Base-by-base conservation (phyloP, 1,284 basidiomycete species). In the Boletellus sp. region DNA sequence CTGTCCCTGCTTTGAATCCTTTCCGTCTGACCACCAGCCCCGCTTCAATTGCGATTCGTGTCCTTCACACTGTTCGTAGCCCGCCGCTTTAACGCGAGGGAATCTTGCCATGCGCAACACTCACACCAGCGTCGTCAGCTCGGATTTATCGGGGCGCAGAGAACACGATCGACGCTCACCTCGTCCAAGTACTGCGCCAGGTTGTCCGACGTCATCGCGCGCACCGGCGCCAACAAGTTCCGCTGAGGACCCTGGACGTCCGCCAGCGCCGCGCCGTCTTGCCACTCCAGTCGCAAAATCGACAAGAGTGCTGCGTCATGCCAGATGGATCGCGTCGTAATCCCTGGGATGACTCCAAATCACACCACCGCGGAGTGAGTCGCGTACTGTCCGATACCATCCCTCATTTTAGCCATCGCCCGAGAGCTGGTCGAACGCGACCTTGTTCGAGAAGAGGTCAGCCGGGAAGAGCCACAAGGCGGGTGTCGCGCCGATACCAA, bases 121-220 rank as follows among this genome's bases (percentile, higher is more conserved):
- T 54, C 66, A 26, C 25, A 22, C 22, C 11, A 5, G 10, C 30
- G 17, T 16, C 14, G 34, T 35, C 20, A 21, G 13, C 20, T 8
- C 22, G 10, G 11, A 26, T 26, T 8, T 10, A 26, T 26, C 25
- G 11, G n/a, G n/a, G n/a, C n/a, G 8, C 25, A 26, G 25, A 26
- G 25, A 22, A 10, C 10, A 22, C n/a, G 25, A 10, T 10, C 25
- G 4, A 10, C 22, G 34, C 35, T 6, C 20, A 69, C 71, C 63
- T 74, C 71, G 48, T 73, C 71, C 39, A 70, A 60, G 53, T 69
- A 69, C 64, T 71, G 16, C 64, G 61, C 22, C 61, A 58, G 7
- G 63, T 60, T 3, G 53, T 58, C 37, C 2, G 25, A 10, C 11
- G 25, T 26, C 25, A 47, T 10, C 58, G 39, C 14, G 45, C 48